Evolutionary conservation across 2,329 filamentous ascomycete genomes (phyloP), one percentile per base, ranked within the genome.

Genomic region (Tolypocladium album): DNA sequence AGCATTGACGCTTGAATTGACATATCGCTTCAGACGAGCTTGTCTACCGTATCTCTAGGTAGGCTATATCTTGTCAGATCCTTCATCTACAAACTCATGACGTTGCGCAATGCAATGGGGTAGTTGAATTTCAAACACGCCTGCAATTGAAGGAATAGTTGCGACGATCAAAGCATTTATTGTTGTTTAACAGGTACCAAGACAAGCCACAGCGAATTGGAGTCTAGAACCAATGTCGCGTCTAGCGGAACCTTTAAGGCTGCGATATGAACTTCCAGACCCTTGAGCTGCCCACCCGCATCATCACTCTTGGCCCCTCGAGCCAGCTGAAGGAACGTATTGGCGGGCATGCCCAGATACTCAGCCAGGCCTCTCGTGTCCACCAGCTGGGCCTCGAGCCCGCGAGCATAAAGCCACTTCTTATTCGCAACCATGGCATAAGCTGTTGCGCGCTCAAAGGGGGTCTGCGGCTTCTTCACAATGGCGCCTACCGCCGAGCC

Each of bases 361-460:
- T 68, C 62, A 0, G 70, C 71, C 1, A 74, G 59, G 13, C 71
- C 68, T 0, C 64, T 61, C 1, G 70, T 68, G n/a, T 75, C 72
- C 4, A 77, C 56, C 27, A 79, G 40, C 8, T 63, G 65, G 0
- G 75, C 75, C 12, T 73, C 65, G 3, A 80, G 64, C 0, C 76
- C 74, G 4, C 78, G 68, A 22, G 65, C 63, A 20, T 68, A 62
- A 13, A 81, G 62, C 78, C 77, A 80, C 59, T 79, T 70, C 53
- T 67, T 65, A 57, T 79, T 79, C 1, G 76, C 77, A 0, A 76
- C 75, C 4, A 68, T 67, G 0, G 73, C 66, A 57, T 80, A 80
- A 0, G 74, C 74, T 5, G 69, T 67, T 0, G 76, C 77, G 12
- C 78, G 66, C 61, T 78, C 73, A 2, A 71, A 67, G 0, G 77